Evolutionary conservation across 1,139 yeast species (phyloP).

Genomic region (Taphrina confusa): DNA sequence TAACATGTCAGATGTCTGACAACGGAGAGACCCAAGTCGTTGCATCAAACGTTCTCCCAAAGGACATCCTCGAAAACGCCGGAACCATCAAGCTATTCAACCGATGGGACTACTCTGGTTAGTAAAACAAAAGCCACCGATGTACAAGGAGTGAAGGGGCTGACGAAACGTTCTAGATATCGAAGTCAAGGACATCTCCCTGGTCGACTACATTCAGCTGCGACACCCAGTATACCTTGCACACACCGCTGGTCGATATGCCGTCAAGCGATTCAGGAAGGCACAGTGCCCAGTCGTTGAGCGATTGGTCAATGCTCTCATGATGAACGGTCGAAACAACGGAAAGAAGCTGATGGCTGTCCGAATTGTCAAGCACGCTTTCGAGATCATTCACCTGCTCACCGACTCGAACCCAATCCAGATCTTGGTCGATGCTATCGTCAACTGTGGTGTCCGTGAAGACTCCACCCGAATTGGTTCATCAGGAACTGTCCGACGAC

Average conservation of each 20-base stretch:
- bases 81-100: conserved; percentile 96
- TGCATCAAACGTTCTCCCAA: conserved; percentile 61
- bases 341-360: conserved; percentile 99
- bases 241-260: conserved; percentile 99
- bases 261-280: conserved; percentile 99
- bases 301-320: conserved; percentile 98
- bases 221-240: conserved; percentile 96
- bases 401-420: conserved; percentile 99
- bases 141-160: conserved; percentile 36
- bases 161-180: conserved; percentile 63
- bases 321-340: conserved; percentile 99
- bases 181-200: conserved; percentile 95
- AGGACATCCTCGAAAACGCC: conserved; percentile 94
- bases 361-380: conserved; percentile 97
- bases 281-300: conserved; percentile 99
- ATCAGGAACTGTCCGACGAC: conserved; percentile 99
- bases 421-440: conserved; percentile 98
- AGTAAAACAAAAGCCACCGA: conserved; percentile 53
- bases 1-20: conserved; percentile 30
- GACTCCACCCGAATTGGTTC: conserved; percentile 99
- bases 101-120: conserved; percentile 82
- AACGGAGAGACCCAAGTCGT: conserved; percentile 32
- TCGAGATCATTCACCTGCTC: conserved; percentile 79
- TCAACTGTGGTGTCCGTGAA: conserved; percentile 99
- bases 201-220: conserved; percentile 94